Evolutionary conservation across 371 early-diverging fungal species (phyloP).

Genomic region (Funneliformis caledonium): DNA sequence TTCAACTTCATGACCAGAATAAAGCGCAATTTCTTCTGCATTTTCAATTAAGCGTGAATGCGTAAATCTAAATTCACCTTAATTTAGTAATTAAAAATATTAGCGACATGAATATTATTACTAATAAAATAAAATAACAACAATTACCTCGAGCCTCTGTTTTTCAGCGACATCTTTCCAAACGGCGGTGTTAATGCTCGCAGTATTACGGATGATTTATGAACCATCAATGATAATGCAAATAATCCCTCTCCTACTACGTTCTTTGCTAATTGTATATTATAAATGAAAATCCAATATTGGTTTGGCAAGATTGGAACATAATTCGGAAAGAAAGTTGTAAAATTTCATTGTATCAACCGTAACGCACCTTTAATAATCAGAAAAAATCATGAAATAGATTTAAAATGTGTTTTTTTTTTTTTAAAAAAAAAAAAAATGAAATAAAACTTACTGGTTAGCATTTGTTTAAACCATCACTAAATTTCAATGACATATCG

Average conservation of each 20-base stretch:
- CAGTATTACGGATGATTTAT: conserved; percentile 73
- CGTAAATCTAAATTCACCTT: conserved; percentile 89
- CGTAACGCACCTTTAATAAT: conserved; percentile 66
- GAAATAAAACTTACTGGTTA: conserved; percentile 67
- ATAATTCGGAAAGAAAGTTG: conserved; percentile 73
- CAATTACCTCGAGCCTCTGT: conserved; percentile 60
- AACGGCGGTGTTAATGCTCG: conserved; percentile 87
- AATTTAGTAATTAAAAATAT: conserved; percentile 44
- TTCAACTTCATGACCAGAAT: conserved; percentile 78
- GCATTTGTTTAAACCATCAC: conserved; percentile 87
- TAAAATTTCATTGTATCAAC: conserved; percentile 89
- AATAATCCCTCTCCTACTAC: conserved; percentile 81
- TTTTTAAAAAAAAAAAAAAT: not conserved
- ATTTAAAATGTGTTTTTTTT: not conserved
- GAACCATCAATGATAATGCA: conserved; percentile 66
- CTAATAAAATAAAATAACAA: not conserved
- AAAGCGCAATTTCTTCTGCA: conserved; percentile 90
- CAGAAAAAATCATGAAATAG: not conserved
- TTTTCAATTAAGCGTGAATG: conserved; percentile 88
- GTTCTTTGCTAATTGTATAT: conserved; percentile 77
- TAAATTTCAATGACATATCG: conserved; percentile 78
- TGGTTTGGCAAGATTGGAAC: conserved; percentile 88
- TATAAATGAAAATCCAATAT: conserved; percentile 87
- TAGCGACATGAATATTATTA: not conserved
- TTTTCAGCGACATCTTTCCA: conserved; percentile 86